Evolutionary conservation across 108 stramenopile species (phyloP), one percentile per base, ranked within the genome.

Genomic region (Stephanodiscus minutulus): DNA sequence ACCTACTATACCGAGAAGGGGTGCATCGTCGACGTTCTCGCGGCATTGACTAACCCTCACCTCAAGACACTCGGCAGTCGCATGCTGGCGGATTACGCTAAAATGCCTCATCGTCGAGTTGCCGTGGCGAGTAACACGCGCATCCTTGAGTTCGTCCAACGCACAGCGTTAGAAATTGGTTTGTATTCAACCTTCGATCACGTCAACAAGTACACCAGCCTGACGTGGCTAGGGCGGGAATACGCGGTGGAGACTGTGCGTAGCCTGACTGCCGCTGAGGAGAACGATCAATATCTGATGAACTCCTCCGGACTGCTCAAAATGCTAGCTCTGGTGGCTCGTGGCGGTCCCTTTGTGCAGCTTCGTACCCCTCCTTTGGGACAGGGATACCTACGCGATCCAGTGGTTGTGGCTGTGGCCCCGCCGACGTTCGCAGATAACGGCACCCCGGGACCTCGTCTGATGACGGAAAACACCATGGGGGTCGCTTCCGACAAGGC

Each of bases 61-160:
- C 84, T 95, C 36, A 85, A 87, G 55, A 88, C 89, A 6, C 68
- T 91, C 18, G 94, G 94, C 48, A 85, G 88, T 13, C 76, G 94
- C 21, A 91, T 95, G 91, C 60, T 95, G 46, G 94, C 94, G 18
- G 91, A 95, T 66, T 95, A 95, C 73, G 94, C 94, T 66, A 95
- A 95, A 71, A 88, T 92, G 88, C 78, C 94, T 18, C 82, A 88
- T 71, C 87, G 94, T 48, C 81, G 94, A 36, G 89, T 88, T 13
- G 94, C 94, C 0, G 91, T 95, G 13, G 94, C 94, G 9, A 75
- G 74, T 72, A 95, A 95, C 59, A 67, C 87, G 15, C 57, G 79
- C 12, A 95, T 95, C 52, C 70, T 95, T 15, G 90, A 95, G 50
- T 95, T 95, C 75, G 86, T 91, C 12, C 82, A 82, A 56, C 71